Evolutionary conservation across 2,329 filamentous ascomycete species (phyloP).

Genomic region (Cordyceps javanica): DNA sequence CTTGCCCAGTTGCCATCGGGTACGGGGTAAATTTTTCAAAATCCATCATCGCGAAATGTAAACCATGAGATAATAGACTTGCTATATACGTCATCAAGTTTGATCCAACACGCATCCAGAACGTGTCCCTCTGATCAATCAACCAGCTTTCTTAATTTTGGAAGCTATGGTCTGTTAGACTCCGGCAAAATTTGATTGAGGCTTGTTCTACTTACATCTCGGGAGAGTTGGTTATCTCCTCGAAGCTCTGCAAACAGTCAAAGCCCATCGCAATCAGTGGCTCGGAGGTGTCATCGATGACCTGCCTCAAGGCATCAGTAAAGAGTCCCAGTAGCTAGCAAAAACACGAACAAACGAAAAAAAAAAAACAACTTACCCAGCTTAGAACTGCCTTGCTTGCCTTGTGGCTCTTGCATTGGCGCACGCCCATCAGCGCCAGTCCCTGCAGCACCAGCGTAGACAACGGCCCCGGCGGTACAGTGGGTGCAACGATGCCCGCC

Average conservation of each 20-base stretch:
- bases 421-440: constrained; percentile 70
- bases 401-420: constrained; percentile 75
- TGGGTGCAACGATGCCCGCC: constrained; percentile 74
- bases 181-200: neutral
- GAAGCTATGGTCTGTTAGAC: constrained; percentile 10
- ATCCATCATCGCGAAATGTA: neutral
- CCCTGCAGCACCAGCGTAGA: constrained; percentile 68
- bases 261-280: constrained; percentile 75
- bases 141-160: neutral
- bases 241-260: constrained; percentile 69
- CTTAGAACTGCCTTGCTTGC: constrained; percentile 68
- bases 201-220: constrained; percentile 36
- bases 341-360: neutral
- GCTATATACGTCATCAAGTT: constrained; percentile 1
- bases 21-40: neutral
- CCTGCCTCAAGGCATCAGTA: too few species aligned
- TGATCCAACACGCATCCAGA: neutral
- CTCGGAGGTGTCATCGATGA: constrained; percentile 65
- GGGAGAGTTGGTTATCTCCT: constrained; percentile 65
- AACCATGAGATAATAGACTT: neutral
- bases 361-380: constrained; percentile 55
- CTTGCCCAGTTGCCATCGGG: neutral
- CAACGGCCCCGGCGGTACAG: constrained; percentile 65
- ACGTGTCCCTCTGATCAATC: neutral
- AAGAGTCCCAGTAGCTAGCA: constrained; percentile 15